Conservation (phyloP, 2,329 filamentous ascomycete genomes). For the Pseudogymnoascus sp. region DNA sequence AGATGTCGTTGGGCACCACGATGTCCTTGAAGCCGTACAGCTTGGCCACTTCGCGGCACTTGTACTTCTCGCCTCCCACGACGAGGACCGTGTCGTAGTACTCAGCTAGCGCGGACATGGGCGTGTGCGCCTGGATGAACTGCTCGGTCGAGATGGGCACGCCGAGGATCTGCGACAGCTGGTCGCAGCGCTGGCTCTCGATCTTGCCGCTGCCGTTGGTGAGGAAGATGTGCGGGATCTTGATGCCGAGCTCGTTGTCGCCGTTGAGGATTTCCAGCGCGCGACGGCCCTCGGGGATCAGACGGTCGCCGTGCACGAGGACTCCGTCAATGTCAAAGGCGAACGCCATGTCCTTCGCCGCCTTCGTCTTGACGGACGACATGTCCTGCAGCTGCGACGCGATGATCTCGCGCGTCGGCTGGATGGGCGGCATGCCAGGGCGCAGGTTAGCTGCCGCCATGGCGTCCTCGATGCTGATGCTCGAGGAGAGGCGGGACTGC, state of each 20-base stretch:
- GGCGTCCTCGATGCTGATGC: neutral
- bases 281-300: conserved; percentile 59
- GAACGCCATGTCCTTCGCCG: conserved; percentile 73
- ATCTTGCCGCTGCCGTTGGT: conserved; percentile 69
- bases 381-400: conserved; percentile 63
- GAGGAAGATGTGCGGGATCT: conserved; percentile 66
- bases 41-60: conserved; percentile 64
- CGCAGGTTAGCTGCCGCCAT: conserved; percentile 42
- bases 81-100: conserved; percentile 72
- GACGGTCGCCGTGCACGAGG: conserved; percentile 61
- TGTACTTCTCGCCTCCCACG: conserved; percentile 66
- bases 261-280: conserved; percentile 65
- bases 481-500: conserved; percentile 56
- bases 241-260: conserved; percentile 69
- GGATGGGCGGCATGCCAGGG: conserved; percentile 47
- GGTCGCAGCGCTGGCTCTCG: conserved; percentile 54
- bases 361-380: conserved; percentile 53
- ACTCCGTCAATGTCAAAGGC: conserved; percentile 74
- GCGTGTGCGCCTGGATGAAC: conserved; percentile 71
- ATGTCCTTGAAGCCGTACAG: conserved; percentile 67
- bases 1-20: conserved; percentile 64
- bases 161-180: conserved; percentile 58
- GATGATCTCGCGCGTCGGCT: conserved; percentile 58
- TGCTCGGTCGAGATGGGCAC: conserved; percentile 60
- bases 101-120: conserved; percentile 66